phyloP scores from a whole-genome alignment of 2,329 filamentous ascomycete species.

The Ustulina deusta region DNA sequence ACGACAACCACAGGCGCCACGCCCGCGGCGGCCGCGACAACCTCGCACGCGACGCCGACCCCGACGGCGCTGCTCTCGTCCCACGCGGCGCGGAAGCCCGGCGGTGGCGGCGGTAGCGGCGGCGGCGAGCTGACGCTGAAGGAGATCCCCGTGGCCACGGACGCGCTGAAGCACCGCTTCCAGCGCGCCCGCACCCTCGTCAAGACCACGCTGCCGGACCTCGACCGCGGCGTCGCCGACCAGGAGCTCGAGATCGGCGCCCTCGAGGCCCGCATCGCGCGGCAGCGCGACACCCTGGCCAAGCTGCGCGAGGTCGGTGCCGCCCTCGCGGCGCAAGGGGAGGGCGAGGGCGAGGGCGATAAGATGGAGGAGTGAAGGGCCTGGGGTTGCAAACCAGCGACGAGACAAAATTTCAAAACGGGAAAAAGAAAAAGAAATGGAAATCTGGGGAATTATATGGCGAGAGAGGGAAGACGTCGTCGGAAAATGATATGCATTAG shows the following conservation, averaged over 20 bases:
- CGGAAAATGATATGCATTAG: background rate
- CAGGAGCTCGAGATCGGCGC: conserved; percentile 77
- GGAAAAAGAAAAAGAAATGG: background rate
- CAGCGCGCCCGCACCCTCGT: conserved; percentile 79
- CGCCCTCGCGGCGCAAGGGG: conserved; percentile 52
- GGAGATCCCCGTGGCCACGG: conserved; percentile 82
- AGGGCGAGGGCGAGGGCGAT: conserved; percentile 50
- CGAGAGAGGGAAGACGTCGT: background rate
- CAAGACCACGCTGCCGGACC: conserved; percentile 72
- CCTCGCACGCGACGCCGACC: conserved; percentile 47
- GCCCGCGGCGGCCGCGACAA: conserved; percentile 39
- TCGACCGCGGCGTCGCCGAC: conserved; percentile 73
- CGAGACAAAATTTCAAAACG: no score
- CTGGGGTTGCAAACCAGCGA: no score
- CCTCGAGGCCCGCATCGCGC: conserved; percentile 72
- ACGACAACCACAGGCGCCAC: conserved; percentile 32
- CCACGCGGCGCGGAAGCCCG: background rate
- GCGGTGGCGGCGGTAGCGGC: no score
- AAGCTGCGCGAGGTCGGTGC: conserved; percentile 65
- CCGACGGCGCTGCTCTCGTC: conserved; percentile 38
- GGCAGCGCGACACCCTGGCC: conserved; percentile 70
- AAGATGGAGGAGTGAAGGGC: conserved; percentile 55
- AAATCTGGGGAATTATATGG: background rate
- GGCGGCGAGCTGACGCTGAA: conserved; percentile 66
- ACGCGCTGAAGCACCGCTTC: conserved; percentile 84